A percentile compares a stretch with the other conserved stretches of the same genome.
Conservation (phyloP, 2,329 filamentous ascomycete genomes). For the Xylariaceae sp. region DNA sequence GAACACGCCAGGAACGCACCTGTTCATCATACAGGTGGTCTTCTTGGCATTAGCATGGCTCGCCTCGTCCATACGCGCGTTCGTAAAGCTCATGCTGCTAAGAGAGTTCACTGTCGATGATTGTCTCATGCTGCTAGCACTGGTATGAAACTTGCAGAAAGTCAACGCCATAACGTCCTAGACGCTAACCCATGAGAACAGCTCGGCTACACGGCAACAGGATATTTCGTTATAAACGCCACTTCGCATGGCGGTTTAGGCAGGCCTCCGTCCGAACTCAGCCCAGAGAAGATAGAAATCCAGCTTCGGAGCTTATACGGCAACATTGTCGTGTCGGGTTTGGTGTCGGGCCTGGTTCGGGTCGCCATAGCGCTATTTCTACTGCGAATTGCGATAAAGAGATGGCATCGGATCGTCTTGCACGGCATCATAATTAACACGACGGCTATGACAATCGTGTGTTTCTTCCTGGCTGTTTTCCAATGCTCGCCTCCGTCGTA, state of each 20-base stretch:
- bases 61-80: constrained; percentile 39
- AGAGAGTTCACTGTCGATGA: constrained; percentile 43
- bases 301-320: constrained; percentile 37
- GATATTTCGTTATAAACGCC: constrained; percentile 32
- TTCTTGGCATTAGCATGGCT: constrained; percentile 36
- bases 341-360: constrained; percentile 37
- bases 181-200: constrained; percentile 19
- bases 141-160: constrained; percentile 34
- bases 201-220: constrained; percentile 34
- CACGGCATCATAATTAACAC: constrained; percentile 34
- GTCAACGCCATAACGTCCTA: background rate
- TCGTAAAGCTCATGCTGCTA: constrained; percentile 40
- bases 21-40: constrained; percentile 24
- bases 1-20: constrained; percentile 23
- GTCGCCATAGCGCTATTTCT: constrained; percentile 39
- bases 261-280: constrained; percentile 22
- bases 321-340: constrained; percentile 38
- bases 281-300: constrained; percentile 22
- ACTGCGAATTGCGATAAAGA: constrained; percentile 35
- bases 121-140: constrained; percentile 41
- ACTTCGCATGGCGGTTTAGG: constrained; percentile 31
- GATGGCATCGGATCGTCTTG: constrained; percentile 34
- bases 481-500: constrained; percentile 45
- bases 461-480: constrained; percentile 44
- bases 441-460: constrained; percentile 33